Conservation (phyloP, 805 yeast species). For the Wickerhamomyces mucosus region DNA sequence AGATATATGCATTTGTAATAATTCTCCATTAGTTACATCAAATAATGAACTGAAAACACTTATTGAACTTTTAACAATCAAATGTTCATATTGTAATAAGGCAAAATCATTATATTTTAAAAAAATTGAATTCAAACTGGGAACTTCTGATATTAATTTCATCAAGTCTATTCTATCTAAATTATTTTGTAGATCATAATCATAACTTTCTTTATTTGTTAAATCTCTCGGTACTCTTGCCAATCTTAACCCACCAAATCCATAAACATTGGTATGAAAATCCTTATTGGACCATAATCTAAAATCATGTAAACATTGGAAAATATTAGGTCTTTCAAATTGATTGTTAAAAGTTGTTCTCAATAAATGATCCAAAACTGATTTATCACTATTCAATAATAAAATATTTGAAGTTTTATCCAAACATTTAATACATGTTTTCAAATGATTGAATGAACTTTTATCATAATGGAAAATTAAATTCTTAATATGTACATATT, state of each 20-base stretch:
- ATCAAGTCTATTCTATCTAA: constrained; percentile 15
- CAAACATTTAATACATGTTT: constrained; percentile 12
- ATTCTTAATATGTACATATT: constrained; percentile 12
- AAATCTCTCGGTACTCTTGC: constrained; percentile 34
- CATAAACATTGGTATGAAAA: constrained; percentile 41
- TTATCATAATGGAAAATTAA: constrained; percentile 11
- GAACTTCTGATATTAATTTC: constrained; percentile 16
- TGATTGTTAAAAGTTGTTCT: constrained; percentile 42
- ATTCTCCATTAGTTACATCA: constrained; percentile 57
- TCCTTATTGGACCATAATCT: constrained; percentile 41
- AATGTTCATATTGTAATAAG: constrained; percentile 51
- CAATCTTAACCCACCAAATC: constrained; percentile 42
- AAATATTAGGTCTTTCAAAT: constrained; percentile 42
- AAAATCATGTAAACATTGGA: constrained; percentile 42
- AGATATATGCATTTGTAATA: constrained; percentile 30
- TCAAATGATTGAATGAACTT: constrained; percentile 10
- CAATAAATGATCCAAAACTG: constrained; percentile 31
- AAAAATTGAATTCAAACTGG: constrained; percentile 22
- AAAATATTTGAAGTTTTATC: constrained; percentile 44
- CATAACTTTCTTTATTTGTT: constrained; percentile 10
- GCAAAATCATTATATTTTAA: constrained; percentile 27
- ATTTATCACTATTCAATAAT: constrained; percentile 67
- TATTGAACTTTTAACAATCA: constrained; percentile 58
- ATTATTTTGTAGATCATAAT: constrained; percentile 17
- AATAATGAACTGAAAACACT: constrained; percentile 61